Base-by-base conservation (phyloP, 163 green algal genomes). In the Trebouxia gelatinosa region DNA sequence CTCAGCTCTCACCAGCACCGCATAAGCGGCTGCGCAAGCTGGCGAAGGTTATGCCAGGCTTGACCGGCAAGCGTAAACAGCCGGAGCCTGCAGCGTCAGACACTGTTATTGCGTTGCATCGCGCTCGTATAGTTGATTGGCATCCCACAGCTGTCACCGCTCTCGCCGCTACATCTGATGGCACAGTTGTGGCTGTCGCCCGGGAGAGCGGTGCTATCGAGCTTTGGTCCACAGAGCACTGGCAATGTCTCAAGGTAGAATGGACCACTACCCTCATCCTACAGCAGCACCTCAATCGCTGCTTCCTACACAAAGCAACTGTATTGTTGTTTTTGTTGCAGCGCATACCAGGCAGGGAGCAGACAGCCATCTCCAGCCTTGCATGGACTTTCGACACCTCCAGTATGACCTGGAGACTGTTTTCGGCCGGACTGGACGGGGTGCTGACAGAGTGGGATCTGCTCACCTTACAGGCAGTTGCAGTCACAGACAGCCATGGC, bases 201-300 rank as follows among this genome's bases (percentile, higher is more conserved):
- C 88, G 93, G 5, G 94, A 98, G 59, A 89, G 85, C 70, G 94
- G 94, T 16, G 85, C 87, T 39, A 79, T 98, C 17, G 94, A 98
- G 83, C 70, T 97, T 4, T 98, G 92, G 84, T 89, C 97, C 72
- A 88, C 90, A 11, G 75, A 68, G 1, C 81, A 82, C 17, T 88
- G 89, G 65, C 80, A 88, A 26, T 88, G 85, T 67, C 75, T 92
- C 11, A 83, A 90, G 84, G 90, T 95, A 19, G 71, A 37, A 13
- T 39, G 26, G 67, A 32, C 17, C n/a, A n/a, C n/a, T n/a, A n/a
- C n/a, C n/a, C n/a, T n/a, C n/a, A n/a, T n/a, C n/a, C n/a, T n/a
- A n/a, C n/a, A n/a, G n/a, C n/a, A 32, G 28, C 5, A 19, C 29
- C 19, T 40, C 2, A 46, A 16, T 71, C 11, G 1, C 2, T 40